Evolutionary conservation across 2,329 filamentous ascomycete genomes (phyloP).

Genomic region (Aspergillus phoenicis): DNA sequence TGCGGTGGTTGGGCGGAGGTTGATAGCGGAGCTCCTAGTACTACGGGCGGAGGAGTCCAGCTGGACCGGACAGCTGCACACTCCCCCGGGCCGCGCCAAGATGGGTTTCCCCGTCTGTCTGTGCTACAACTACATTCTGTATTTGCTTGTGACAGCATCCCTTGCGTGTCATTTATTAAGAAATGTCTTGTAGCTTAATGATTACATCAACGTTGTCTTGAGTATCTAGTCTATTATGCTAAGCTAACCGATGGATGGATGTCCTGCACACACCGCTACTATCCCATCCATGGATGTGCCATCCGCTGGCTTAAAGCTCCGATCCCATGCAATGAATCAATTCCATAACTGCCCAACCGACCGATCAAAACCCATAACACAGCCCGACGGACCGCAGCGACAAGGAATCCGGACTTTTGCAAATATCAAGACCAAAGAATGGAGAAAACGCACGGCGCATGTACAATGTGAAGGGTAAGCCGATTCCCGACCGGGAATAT

Average conservation of each 20-base stretch:
- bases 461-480: not conserved
- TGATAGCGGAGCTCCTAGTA: not conserved
- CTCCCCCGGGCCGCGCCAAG: not conserved
- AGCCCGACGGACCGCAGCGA: not conserved
- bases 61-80: not conserved
- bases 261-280: not conserved
- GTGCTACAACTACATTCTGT: too few relatives aligned
- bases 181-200: too few relatives aligned
- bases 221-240: slow-evolving; percentile 1
- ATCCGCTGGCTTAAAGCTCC: not conserved
- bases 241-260: not conserved
- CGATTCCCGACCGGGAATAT: not conserved
- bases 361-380: not conserved
- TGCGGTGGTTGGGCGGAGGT: not conserved
- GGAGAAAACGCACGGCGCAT: not conserved
- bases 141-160: not conserved
- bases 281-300: not conserved
- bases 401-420: not conserved
- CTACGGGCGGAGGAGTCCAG: not conserved
- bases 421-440: not conserved
- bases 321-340: not conserved
- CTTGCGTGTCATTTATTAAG: not conserved
- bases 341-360: not conserved
- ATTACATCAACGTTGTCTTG: too few relatives aligned
- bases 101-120: too few relatives aligned